phyloP scores from a whole-genome alignment of 2,329 filamentous ascomycete genomes.

The Beauveria sp. region DNA sequence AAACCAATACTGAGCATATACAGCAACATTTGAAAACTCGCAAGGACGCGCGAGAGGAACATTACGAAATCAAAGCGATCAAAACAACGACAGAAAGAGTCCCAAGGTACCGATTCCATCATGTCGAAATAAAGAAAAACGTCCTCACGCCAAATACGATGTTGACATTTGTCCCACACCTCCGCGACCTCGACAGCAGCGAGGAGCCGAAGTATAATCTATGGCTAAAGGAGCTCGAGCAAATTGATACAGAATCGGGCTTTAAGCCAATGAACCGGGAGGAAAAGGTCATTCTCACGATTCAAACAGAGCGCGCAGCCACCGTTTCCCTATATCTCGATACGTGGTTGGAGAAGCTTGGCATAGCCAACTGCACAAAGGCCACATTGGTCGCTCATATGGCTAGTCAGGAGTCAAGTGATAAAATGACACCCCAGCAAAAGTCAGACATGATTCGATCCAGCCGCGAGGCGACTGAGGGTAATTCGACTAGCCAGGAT shows the following conservation, averaged over 20 bases:
- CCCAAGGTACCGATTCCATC: slow-evolving; percentile 52
- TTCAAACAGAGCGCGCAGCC: slow-evolving; percentile 44
- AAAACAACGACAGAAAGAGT: slow-evolving; percentile 45
- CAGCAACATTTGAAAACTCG: slow-evolving; percentile 39
- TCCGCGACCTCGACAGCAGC: slow-evolving; percentile 49
- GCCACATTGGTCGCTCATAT: slow-evolving; percentile 46
- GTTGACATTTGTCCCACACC: slow-evolving; percentile 52
- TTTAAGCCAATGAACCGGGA: slow-evolving; percentile 47
- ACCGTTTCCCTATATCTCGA: slow-evolving; percentile 47
- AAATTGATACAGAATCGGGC: slow-evolving; percentile 49
- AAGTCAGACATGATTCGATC: slow-evolving; percentile 44
- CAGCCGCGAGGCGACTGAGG: slow-evolving; percentile 34
- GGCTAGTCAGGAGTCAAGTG: slow-evolving; percentile 39
- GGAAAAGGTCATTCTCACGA: slow-evolving; percentile 42
- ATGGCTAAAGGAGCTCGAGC: slow-evolving; percentile 51
- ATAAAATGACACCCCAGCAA: slow-evolving; percentile 46
- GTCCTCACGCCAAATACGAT: slow-evolving; percentile 53
- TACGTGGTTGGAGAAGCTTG: slow-evolving; percentile 42
- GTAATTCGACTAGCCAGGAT: slow-evolving; percentile 28
- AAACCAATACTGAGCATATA: not conserved
- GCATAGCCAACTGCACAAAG: slow-evolving; percentile 44
- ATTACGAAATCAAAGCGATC: slow-evolving; percentile 36
- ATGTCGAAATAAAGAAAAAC: slow-evolving; percentile 52
- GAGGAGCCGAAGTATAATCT: slow-evolving; percentile 48
- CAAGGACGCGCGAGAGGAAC: slow-evolving; percentile 35